These are phyloP conservation scores for Rhizopogon salebrosus DNA, from an alignment of 768 basidiomycete genomes.

Conservation along the genomic window DNA sequence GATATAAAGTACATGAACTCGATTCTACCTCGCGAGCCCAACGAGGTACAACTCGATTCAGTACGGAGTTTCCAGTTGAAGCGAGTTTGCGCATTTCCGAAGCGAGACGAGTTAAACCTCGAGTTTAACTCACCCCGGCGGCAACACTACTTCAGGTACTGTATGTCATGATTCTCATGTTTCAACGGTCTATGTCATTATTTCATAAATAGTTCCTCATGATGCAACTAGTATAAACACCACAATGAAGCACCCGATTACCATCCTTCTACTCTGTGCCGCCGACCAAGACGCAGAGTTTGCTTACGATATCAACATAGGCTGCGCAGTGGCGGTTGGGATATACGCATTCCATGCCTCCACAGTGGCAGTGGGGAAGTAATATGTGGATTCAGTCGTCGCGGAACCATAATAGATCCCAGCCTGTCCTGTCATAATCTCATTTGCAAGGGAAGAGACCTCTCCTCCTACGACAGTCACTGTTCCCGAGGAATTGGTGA, in stretches of 20 bases:
- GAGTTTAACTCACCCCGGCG: no score
- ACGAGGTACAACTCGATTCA: no score
- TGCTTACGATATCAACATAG: neutral
- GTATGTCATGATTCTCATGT: no score
- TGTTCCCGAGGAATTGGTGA: slow-evolving; percentile 26
- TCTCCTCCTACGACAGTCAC: slow-evolving; percentile 46
- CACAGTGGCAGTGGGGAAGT: slow-evolving; percentile 50
- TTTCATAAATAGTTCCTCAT: neutral
- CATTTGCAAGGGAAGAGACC: slow-evolving; percentile 36
- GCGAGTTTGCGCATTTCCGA: no score
- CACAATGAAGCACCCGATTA: neutral
- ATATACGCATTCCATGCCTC: slow-evolving; percentile 53
- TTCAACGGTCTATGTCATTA: no score
- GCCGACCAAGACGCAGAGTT: neutral
- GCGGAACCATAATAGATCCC: slow-evolving; percentile 53
- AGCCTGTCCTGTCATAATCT: slow-evolving; percentile 48
- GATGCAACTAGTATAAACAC: neutral
- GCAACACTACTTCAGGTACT: no score
- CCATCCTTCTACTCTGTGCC: neutral
- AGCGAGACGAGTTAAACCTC: no score
- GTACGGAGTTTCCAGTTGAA: no score
- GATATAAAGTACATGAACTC: no score
- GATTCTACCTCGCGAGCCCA: no score
- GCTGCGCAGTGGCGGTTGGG: slow-evolving; percentile 28
- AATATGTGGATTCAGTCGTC: slow-evolving; percentile 45